A percentile compares a stretch with the other conserved stretches of the same genome.
Evolutionary conservation across 805 yeast genomes (phyloP).

Genomic region (Saccharomycopsis sp.): DNA sequence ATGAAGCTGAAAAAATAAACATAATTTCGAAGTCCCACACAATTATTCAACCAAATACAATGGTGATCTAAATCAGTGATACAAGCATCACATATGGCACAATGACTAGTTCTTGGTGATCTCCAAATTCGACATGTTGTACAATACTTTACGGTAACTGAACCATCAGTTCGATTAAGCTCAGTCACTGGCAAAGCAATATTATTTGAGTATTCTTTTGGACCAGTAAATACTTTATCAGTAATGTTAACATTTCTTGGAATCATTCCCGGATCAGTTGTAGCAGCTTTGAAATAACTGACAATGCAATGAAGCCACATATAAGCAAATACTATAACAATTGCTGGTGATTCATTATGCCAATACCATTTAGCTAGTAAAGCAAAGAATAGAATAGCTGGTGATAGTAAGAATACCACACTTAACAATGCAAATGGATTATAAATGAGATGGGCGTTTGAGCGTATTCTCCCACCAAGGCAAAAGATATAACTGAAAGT

Average conservation of each 20-base stretch:
- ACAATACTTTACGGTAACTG: conserved; percentile 51
- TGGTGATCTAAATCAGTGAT: conserved; percentile 61
- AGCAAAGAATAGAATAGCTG: conserved; percentile 48
- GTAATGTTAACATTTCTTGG: conserved; percentile 62
- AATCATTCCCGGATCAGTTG: conserved; percentile 62
- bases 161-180: conserved; percentile 11
- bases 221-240: conserved; percentile 34
- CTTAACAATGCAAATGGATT: conserved; percentile 36
- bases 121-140: conserved; percentile 65
- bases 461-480: conserved; percentile 59
- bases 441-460: conserved; percentile 30
- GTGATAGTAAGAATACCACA: conserved; percentile 31
- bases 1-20: conserved; percentile 51
- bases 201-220: conserved; percentile 50
- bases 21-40: conserved; percentile 71
- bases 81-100: conserved; percentile 63
- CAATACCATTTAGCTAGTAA: conserved; percentile 49
- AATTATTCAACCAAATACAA: conserved; percentile 63
- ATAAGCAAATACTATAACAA: conserved; percentile 51
- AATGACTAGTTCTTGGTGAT: conserved; percentile 71
- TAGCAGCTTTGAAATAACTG: conserved; percentile 47
- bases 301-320: conserved; percentile 44
- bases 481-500: conserved; percentile 42
- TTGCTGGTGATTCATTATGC: conserved; percentile 47
- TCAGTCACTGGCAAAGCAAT: conserved; percentile 41